These are phyloP conservation scores for Zygosaccharomyces pseudorouxii DNA, from an alignment of 805 yeast genomes.

Conservation along the genomic window DNA sequence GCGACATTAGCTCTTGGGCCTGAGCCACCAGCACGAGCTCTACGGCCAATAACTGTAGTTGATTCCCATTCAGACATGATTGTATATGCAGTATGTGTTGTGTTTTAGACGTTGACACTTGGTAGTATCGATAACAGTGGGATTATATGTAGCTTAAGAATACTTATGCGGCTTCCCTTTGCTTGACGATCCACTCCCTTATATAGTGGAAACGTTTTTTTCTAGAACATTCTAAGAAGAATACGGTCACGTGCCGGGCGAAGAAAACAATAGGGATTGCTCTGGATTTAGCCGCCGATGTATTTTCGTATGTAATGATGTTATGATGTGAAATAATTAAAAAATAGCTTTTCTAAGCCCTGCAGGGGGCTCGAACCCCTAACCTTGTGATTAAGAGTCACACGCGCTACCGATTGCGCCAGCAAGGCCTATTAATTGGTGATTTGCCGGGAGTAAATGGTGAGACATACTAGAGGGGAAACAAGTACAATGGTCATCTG, in stretches of 20 bases:
- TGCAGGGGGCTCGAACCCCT: constrained; percentile 7
- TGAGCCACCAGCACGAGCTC: constrained; percentile 80
- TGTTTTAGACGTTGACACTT: neutral
- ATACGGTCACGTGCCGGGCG: neutral
- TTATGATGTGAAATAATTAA: too few relatives aligned
- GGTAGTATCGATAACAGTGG: neutral
- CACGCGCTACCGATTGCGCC: constrained; percentile 7
- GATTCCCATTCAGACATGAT: constrained; percentile 76
- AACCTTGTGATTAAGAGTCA: constrained; percentile 6
- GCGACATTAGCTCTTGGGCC: constrained; percentile 88
- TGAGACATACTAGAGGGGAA: too few relatives aligned
- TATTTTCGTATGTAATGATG: too few relatives aligned
- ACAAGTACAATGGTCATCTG: too few relatives aligned
- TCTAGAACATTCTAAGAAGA: constrained; percentile 2
- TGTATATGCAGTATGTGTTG: neutral
- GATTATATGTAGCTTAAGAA: neutral
- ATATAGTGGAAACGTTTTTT: constrained; percentile 3
- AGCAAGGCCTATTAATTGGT: constrained; percentile 1
- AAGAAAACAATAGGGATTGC: too few relatives aligned
- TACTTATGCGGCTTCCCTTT: neutral
- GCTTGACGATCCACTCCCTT: neutral
- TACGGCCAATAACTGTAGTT: constrained; percentile 83
- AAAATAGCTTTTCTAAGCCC: too few relatives aligned
- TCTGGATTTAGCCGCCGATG: too few relatives aligned
- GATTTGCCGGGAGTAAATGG: too few relatives aligned